Evolutionary conservation across 805 yeast genomes (phyloP), one percentile per base, ranked within the genome.

Genomic region (Metschnikowia cerradonensis): DNA sequence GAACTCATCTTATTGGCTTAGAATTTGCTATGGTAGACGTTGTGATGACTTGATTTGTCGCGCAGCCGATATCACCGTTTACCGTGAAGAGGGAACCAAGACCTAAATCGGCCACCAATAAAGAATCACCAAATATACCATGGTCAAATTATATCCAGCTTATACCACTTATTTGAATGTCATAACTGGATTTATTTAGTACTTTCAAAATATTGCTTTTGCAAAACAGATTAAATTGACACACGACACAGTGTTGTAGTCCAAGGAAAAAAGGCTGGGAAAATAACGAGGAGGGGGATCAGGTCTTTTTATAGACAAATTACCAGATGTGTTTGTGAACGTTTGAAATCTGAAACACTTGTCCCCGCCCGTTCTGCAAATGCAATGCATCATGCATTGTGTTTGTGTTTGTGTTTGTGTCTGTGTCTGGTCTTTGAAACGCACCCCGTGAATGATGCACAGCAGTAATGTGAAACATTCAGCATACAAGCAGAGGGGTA

Each of bases 1-100:
- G 60, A 56, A 48, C 61, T 56, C 62, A 59, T 58, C 10, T 22
- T 7, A 15, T 14, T 10, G 36, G 45, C 19, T 22, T 22, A 15
- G n/a, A 10, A 5, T 41, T 32, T 14, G 17, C 13, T 31, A 10
- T 26, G 6, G 45, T 19, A 6, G 43, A n/a, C 13, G 45, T 41
- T 42, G 38, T 6, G 45, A 33, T 42, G 45, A 42, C n/a, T 15
- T 42, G 38, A n/a, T 15, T 33, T 20, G 15, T 20, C 45, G 45
- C 45, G 45, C 45, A 14, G 38, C 45, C 38, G 37, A 23, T 10
- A 42, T n/a, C 38, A n/a, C 31, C 36, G 23, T 8, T 26, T 19
- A 13, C 10, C 13, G 15, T n/a, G 6, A n/a, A n/a, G 10, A n/a
- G 7, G 13, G 19, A n/a, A 10, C 19, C 17, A 39, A 13, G 11